Evolutionary conservation across 306 rosid genomes (phyloP).

Genomic region (Lathyrus aphaca): DNA sequence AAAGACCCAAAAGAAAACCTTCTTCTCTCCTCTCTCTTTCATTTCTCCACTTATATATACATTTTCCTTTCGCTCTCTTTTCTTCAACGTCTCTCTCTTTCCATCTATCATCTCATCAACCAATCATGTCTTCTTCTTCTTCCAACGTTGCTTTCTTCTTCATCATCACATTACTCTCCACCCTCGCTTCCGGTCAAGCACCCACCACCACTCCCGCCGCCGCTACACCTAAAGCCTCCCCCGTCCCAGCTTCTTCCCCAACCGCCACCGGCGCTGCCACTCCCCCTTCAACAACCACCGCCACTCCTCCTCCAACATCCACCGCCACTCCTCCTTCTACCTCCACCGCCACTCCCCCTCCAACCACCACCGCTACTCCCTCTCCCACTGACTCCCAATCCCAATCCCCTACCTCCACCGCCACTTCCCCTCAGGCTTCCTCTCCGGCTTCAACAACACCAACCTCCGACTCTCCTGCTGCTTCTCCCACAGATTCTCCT

Average conservation of each 20-base stretch:
- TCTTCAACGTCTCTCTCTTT: background rate
- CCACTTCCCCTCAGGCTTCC: constrained; percentile 12
- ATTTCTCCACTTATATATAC: background rate
- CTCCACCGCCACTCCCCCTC: background rate
- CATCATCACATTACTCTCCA: constrained; percentile 43
- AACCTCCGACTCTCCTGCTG: constrained; percentile 30
- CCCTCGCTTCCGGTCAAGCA: constrained; percentile 45
- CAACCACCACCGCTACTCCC: constrained; percentile 35
- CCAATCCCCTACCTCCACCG: background rate
- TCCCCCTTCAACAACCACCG: background rate
- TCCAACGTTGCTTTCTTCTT: constrained; percentile 38
- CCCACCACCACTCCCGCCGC: constrained; percentile 50
- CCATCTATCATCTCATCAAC: background rate
- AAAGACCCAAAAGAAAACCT: background rate
- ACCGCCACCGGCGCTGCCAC: background rate
- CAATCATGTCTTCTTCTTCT: constrained; percentile 53
- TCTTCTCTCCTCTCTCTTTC: background rate
- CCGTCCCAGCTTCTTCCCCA: background rate
- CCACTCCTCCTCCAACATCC: background rate
- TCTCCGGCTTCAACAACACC: constrained; percentile 42
- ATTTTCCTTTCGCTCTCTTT: background rate
- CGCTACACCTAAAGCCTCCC: constrained; percentile 11
- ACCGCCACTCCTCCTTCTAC: constrained; percentile 9
- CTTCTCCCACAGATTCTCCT: constrained; percentile 37
- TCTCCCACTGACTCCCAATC: background rate